These are phyloP conservation scores for Macroventuria anomochaeta DNA, from an alignment of 2,329 filamentous ascomycete species.

Conservation along the genomic window DNA sequence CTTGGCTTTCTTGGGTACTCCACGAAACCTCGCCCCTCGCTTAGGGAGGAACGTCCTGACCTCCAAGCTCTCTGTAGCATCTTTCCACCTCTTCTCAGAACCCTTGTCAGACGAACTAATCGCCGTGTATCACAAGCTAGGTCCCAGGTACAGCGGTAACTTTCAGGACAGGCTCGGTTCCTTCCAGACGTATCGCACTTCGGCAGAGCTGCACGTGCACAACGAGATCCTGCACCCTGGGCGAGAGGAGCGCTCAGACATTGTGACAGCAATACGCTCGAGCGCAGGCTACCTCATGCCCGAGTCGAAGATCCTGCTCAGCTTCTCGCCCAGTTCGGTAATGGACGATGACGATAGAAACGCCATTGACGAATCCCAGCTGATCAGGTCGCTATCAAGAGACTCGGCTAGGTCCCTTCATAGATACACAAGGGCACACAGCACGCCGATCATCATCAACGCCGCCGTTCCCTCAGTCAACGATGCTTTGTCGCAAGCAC, in stretches of 20 bases:
- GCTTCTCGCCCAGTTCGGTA: conserved; percentile 79
- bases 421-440: conserved; percentile 73
- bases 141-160: conserved; percentile 90
- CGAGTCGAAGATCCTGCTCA: conserved; percentile 81
- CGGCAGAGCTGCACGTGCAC: conserved; percentile 84
- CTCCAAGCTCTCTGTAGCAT: conserved; percentile 88
- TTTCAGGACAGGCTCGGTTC: conserved; percentile 96
- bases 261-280: conserved; percentile 83
- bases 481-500: conserved; percentile 80
- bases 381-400: conserved; percentile 78
- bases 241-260: conserved; percentile 89
- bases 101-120: conserved; percentile 88
- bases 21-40: conserved; percentile 80
- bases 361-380: conserved; percentile 71
- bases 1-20: conserved; percentile 92
- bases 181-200: conserved; percentile 95
- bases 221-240: conserved; percentile 91
- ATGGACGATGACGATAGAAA: conserved; percentile 82
- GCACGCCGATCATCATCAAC: conserved; percentile 84
- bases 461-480: conserved; percentile 86
- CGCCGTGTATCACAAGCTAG: conserved; percentile 87
- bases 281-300: conserved; percentile 83
- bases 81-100: conserved; percentile 87
- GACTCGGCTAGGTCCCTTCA: conserved; percentile 72
- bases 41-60: conserved; percentile 74